These are phyloP conservation scores for Petunia secreta DNA, from an alignment of 257 asterid genomes.

Conservation along the genomic window DNA sequence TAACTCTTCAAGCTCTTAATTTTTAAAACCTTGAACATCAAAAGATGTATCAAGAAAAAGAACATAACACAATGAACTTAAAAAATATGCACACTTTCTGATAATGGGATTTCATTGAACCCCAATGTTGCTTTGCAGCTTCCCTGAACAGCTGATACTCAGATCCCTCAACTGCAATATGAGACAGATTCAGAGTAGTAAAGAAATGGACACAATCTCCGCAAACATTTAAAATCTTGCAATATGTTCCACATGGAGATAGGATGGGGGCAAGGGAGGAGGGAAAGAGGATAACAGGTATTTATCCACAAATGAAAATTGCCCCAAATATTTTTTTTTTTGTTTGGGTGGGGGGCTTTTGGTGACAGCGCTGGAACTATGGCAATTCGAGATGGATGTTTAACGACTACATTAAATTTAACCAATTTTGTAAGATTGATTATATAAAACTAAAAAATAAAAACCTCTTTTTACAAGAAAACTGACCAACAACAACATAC, in stretches of 20 bases:
- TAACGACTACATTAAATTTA: background rate
- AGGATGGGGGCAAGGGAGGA: background rate
- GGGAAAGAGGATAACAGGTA: constrained; percentile 6
- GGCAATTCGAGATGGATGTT: background rate
- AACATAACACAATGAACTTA: constrained; percentile 16
- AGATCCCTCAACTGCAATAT: constrained; percentile 73
- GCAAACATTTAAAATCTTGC: constrained; percentile 21
- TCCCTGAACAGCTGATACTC: constrained; percentile 78
- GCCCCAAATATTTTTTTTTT: background rate
- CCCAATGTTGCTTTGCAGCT: constrained; percentile 78
- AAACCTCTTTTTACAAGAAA: background rate
- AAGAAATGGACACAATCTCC: constrained; percentile 27
- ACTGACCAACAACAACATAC: too few species aligned
- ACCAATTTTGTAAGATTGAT: background rate
- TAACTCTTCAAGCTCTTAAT: constrained; percentile 34
- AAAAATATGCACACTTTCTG: constrained; percentile 58
- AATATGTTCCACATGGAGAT: constrained; percentile 22
- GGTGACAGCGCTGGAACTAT: constrained; percentile 13
- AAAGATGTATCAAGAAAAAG: constrained; percentile 16
- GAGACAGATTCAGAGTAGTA: constrained; percentile 31
- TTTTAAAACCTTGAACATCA: constrained; percentile 4
- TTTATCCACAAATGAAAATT: background rate
- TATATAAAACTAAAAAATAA: background rate
- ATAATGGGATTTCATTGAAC: constrained; percentile 76
- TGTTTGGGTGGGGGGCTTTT: background rate